Evolutionary conservation across 1,284 basidiomycete genomes (phyloP).

Genomic region (Microbotryum violaceum): DNA sequence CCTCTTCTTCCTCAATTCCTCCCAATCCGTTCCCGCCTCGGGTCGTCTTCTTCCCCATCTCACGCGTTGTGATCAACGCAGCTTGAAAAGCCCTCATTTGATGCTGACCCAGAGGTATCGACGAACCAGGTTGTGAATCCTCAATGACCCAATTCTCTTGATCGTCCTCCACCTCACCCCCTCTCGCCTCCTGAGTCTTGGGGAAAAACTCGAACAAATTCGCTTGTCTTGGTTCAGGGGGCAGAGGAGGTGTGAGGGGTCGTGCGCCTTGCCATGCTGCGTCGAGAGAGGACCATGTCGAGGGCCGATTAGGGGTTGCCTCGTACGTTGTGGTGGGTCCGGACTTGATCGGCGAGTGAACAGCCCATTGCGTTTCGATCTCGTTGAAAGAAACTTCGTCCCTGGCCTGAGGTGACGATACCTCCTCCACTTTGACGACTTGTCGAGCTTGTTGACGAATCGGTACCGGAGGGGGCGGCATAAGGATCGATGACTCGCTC

Average conservation of each 20-base stretch:
- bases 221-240: constrained; percentile 2
- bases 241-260: background rate
- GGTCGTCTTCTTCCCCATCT: background rate
- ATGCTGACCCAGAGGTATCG: background rate
- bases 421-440: background rate
- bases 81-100: background rate
- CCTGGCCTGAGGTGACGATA: background rate
- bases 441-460: background rate
- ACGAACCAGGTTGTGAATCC: constrained; percentile 9
- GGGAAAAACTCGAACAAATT: constrained; percentile 11
- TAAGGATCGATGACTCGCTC: constrained; percentile 3
- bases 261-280: constrained; percentile 7
- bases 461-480: constrained; percentile 13
- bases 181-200: background rate
- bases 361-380: background rate
- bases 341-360: background rate
- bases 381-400: background rate
- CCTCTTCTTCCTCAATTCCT: background rate
- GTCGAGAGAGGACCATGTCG: background rate
- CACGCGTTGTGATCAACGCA: background rate
- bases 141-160: background rate
- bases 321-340: background rate
- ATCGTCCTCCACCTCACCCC: constrained; percentile 1
- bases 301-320: background rate
- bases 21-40: background rate